Percentiles rank a stretch among this genome's conserved stretches.
phyloP scores from a whole-genome alignment of 352 stramenopile species.

The Halophytophthora batemanensis region DNA sequence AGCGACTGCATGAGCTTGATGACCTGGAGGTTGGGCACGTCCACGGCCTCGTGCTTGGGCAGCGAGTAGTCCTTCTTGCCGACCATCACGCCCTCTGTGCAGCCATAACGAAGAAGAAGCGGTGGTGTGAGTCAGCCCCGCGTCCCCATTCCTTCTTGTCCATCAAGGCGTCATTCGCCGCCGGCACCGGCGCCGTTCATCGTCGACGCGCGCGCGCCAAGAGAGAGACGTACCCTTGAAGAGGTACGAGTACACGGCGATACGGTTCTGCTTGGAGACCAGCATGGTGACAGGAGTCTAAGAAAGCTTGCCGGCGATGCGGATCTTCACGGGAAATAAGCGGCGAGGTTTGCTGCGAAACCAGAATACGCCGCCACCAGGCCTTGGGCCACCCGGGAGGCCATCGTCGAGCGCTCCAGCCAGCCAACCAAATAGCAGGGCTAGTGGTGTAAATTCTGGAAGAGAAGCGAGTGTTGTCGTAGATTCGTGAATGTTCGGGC shows the following conservation, averaged over 20 bases:
- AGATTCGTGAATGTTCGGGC: too few relatives aligned
- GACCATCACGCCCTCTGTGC: conserved; percentile 86
- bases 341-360: conserved; percentile 46
- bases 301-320: conserved; percentile 89
- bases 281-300: conserved; percentile 73
- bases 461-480: too few relatives aligned
- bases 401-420: conserved; percentile 2
- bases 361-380: conserved; percentile 33
- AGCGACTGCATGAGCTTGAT: conserved; percentile 99
- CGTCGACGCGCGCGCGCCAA: neutral
- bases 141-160: neutral
- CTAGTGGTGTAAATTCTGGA: too few relatives aligned
- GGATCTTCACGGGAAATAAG: conserved; percentile 80
- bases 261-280: conserved; percentile 98
- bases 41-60: conserved; percentile 95
- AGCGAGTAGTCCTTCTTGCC: conserved; percentile 88
- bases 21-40: conserved; percentile 98
- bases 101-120: conserved; percentile 1
- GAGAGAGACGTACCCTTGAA: conserved; percentile 81
- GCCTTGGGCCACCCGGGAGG: conserved; percentile 2
- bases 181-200: neutral
- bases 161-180: neutral
- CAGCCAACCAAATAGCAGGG: conserved; percentile 25
- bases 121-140: neutral
- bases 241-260: conserved; percentile 98